Conservation (phyloP, 2,329 filamentous ascomycete species). For the Aspergillus ruber region DNA sequence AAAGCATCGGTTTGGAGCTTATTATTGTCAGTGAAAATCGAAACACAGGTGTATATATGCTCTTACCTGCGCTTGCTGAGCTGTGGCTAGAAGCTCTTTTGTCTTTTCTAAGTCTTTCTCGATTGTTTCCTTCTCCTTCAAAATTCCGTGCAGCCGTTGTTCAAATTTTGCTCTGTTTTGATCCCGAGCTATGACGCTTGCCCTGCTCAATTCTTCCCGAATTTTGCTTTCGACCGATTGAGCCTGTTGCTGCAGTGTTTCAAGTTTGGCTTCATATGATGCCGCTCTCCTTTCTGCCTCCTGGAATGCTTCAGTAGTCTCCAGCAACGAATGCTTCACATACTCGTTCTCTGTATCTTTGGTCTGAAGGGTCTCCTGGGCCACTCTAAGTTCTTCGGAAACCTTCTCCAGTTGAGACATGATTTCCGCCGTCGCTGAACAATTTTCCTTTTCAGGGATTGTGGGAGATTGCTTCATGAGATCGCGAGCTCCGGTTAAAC, state of each 20-base stretch:
- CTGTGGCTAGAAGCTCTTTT: slow-evolving; percentile 14
- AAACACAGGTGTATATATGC: background rate
- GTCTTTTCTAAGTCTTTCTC: slow-evolving; percentile 12
- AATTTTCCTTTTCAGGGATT: slow-evolving; percentile 18
- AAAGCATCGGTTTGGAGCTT: slow-evolving; percentile 15
- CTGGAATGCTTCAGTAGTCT: slow-evolving; percentile 11
- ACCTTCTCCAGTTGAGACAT: slow-evolving; percentile 19
- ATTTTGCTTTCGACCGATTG: slow-evolving; percentile 18
- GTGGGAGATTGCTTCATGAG: slow-evolving; percentile 12
- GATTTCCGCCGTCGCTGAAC: slow-evolving; percentile 16
- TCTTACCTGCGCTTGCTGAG: slow-evolving; percentile 21
- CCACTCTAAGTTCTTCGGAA: slow-evolving; percentile 10
- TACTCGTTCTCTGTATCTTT: slow-evolving; percentile 15
- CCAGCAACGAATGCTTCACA: slow-evolving; percentile 14
- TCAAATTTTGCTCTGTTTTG: slow-evolving; percentile 24
- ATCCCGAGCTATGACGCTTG: slow-evolving; percentile 21
- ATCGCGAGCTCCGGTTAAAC: slow-evolving; percentile 14
- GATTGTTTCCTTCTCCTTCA: slow-evolving; percentile 19
- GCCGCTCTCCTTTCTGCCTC: slow-evolving; percentile 11
- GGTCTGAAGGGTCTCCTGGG: slow-evolving; percentile 9
- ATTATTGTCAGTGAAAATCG: slow-evolving; percentile 8
- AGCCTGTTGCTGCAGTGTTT: slow-evolving; percentile 14
- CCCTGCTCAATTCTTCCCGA: slow-evolving; percentile 26
- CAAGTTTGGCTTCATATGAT: slow-evolving; percentile 17
- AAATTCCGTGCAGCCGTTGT: slow-evolving; percentile 19